Evolutionary conservation across 192 early-diverging fungal species (phyloP), one percentile per base, ranked within the genome.

Genomic region (Rhizoclosmatium sp.): DNA sequence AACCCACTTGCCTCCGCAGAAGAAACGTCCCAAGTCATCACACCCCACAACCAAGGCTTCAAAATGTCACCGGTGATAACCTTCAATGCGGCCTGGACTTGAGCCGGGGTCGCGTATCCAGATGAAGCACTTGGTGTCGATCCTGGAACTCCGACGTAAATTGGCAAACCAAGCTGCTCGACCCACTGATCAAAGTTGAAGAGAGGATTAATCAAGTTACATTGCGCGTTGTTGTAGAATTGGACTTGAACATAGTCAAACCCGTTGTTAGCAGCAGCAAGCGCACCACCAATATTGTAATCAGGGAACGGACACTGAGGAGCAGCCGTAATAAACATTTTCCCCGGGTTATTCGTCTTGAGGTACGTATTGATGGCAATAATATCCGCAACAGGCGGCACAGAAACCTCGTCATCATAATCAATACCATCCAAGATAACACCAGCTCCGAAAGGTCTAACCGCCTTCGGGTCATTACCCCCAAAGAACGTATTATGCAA

Each of bases 221-320:
- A 94, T 80, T 90, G 93, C 51, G 9, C 51, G 83, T 94, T 94
- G 85, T 94, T 94, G 85, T 94, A 94, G 72, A 93, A 94, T 81
- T 94, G 93, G 1, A 94, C 89, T 87, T 90, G 91, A 0, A 94
- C 85, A 89, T 92, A 86, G 69, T 92, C 91, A 7, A 91, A 81
- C 65, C 88, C 91, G 2, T 92, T 87, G 42, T 87, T 81, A 56
- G 92, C 83, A 3, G 93, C 78, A 21, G 89, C 85, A 64, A 75
- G 19, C 10, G 60, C 58, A 1, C 84, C 83, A 0, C 89, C 90
- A 3, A 92, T 72, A 76, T 93, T 54, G 51, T 54, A 54, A 81
- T 94, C 91, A 16, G 92, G 89, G 73, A 88, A 93, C 2, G 90
- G 87, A 58, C 93, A 94, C 67, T 94, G 93, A 3, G 93, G 93